Conservation (phyloP, 371 early-diverging fungal species). For the Mucor indicus region DNA sequence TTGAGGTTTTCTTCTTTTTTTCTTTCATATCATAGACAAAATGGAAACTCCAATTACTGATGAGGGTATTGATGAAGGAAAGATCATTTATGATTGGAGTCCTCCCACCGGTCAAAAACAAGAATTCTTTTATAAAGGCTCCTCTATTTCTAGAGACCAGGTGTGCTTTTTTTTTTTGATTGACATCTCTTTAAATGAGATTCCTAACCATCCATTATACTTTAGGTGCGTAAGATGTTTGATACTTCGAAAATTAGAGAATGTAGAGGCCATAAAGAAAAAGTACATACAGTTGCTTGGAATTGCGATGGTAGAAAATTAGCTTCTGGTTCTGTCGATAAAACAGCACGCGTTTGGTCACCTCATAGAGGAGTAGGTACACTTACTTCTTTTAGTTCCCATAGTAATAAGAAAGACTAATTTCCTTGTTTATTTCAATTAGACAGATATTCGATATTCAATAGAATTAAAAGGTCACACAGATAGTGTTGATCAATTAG, state of each 20-base stretch:
- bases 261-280: conserved; percentile 57
- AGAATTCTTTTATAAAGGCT: conserved; percentile 29
- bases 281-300: conserved; percentile 68
- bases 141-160: conserved; percentile 24
- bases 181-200: background rate
- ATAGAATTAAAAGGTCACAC: conserved; percentile 79
- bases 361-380: conserved; percentile 56
- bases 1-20: background rate
- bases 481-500: conserved; percentile 81
- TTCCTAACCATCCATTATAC: background rate
- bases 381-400: background rate
- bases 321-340: conserved; percentile 69
- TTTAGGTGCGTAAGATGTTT: conserved; percentile 34
- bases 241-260: conserved; percentile 38
- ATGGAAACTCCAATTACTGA: background rate
- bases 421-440: background rate
- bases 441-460: conserved; percentile 62
- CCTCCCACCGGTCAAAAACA: conserved; percentile 33
- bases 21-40: background rate
- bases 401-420: background rate
- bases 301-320: conserved; percentile 63
- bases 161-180: conserved; percentile 10
- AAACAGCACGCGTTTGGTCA: conserved; percentile 67
- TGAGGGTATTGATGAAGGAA: conserved; percentile 13
- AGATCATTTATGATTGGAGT: conserved; percentile 40